phyloP scores from a whole-genome alignment of 768 basidiomycete genomes.

The Phaeolepiota aurea region DNA sequence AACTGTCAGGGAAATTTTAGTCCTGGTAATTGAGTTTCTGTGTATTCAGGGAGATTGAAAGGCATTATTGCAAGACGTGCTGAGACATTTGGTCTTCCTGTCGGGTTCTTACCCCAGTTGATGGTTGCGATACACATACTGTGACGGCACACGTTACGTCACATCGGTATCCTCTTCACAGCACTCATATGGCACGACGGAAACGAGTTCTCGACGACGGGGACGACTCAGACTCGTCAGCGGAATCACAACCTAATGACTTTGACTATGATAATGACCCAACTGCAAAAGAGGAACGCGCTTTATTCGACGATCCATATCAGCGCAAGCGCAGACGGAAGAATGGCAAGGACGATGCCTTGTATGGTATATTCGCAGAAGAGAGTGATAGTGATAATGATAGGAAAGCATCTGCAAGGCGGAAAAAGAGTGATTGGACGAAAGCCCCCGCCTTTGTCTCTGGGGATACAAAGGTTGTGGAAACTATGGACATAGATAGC shows the following conservation, averaged over 20 bases:
- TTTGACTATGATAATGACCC: slow-evolving; percentile 42
- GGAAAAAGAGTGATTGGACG: slow-evolving; percentile 56
- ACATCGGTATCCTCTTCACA: too few species aligned
- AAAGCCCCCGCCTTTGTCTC: slow-evolving; percentile 73
- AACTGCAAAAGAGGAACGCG: slow-evolving; percentile 64
- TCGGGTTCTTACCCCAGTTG: too few species aligned
- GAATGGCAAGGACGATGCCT: slow-evolving; percentile 60
- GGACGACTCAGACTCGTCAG: slow-evolving; percentile 64
- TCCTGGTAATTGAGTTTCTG: too few species aligned
- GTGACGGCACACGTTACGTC: too few species aligned
- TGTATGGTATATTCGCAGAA: slow-evolving; percentile 71
- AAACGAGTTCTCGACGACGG: slow-evolving; percentile 73
- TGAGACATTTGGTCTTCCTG: too few species aligned
- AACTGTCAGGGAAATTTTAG: too few species aligned
- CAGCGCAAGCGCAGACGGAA: slow-evolving; percentile 57
- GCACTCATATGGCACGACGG: slow-evolving; percentile 74
- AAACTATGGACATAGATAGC: slow-evolving; percentile 21
- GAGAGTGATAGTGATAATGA: slow-evolving; percentile 59
- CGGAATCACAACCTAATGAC: slow-evolving; percentile 43
- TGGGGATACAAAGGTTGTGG: slow-evolving; percentile 39
- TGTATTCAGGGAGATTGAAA: too few species aligned
- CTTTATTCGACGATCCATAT: slow-evolving; percentile 73
- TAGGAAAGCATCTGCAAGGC: slow-evolving; percentile 13
- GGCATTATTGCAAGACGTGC: too few species aligned
- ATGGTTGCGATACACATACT: too few species aligned